Conservation (phyloP, 2,329 filamentous ascomycete species). For the Anisogramma anomala region DNA sequence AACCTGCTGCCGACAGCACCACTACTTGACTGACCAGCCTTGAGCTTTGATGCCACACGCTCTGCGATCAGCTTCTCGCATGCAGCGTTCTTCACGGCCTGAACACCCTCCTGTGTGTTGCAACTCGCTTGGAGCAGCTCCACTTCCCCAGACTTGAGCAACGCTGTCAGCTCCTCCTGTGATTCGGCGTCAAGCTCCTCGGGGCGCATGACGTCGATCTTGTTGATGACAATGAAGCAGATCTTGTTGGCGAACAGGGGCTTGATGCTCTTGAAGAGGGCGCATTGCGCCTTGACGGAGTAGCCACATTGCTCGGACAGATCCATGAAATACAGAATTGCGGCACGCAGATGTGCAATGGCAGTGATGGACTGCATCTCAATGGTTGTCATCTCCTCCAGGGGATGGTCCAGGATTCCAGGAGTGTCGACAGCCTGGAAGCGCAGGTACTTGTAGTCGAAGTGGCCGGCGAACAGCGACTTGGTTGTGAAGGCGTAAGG, state of each 20-base stretch:
- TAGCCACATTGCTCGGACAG: constrained; percentile 94
- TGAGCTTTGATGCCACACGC: constrained; percentile 89
- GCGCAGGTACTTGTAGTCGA: constrained; percentile 87
- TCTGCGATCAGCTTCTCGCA: constrained; percentile 90
- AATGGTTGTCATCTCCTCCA: constrained; percentile 99
- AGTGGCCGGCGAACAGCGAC: constrained; percentile 92
- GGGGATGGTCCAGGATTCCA: constrained; percentile 93
- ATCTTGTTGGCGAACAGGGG: constrained; percentile 95
- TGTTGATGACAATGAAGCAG: constrained; percentile 95
- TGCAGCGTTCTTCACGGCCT: constrained; percentile 86
- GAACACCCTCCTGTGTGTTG: constrained; percentile 87
- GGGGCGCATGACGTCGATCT: constrained; percentile 83
- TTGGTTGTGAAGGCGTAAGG: constrained; percentile 99
- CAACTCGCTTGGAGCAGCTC: constrained; percentile 90
- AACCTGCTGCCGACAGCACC: constrained; percentile 64
- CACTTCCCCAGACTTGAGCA: constrained; percentile 79
- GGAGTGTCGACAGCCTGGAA: constrained; percentile 80
- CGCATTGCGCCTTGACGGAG: constrained; percentile 82
- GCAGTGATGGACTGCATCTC: constrained; percentile 99
- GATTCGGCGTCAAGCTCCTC: constrained; percentile 75
- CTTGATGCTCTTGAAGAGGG: constrained; percentile 92
- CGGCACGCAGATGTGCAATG: constrained; percentile 89
- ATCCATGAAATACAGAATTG: constrained; percentile 97
- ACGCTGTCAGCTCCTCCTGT: constrained; percentile 63
- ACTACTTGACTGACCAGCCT: constrained; percentile 69